These are phyloP conservation scores for Phytophthora aleatoria DNA, from an alignment of 352 stramenopile genomes.

Conservation along the genomic window DNA sequence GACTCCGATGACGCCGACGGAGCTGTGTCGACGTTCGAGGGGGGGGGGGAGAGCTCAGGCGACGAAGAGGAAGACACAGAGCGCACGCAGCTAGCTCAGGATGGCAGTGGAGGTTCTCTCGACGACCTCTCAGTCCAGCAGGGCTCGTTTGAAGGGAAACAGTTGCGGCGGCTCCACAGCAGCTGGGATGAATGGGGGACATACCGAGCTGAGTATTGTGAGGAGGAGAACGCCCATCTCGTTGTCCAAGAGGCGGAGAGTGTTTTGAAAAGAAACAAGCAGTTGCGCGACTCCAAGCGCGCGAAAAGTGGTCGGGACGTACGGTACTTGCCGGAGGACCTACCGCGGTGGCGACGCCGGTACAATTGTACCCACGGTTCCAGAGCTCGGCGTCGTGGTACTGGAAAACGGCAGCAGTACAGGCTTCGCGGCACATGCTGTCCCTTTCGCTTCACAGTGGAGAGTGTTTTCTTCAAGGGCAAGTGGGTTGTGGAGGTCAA, in stretches of 20 bases:
- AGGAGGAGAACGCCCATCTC: neutral
- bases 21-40: too few relatives aligned
- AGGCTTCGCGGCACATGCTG: neutral
- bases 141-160: neutral
- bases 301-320: neutral
- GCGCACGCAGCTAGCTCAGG: too few relatives aligned
- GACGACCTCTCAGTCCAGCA: neutral
- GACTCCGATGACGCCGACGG: too few relatives aligned
- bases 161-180: neutral
- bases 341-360: constrained; percentile 2
- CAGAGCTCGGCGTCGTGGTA: neutral
- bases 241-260: constrained; percentile 1
- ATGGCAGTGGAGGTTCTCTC: too few relatives aligned
- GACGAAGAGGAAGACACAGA: too few relatives aligned
- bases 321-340: neutral
- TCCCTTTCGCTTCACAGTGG: too few relatives aligned
- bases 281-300: neutral
- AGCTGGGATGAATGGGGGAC: neutral
- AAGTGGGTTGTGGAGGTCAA: neutral
- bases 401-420: neutral
- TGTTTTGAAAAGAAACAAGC: constrained; percentile 1
- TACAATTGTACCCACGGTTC: constrained; percentile 6
- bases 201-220: constrained; percentile 2
- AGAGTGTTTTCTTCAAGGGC: too few relatives aligned
- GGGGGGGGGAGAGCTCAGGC: too few relatives aligned